These are phyloP conservation scores for Cercis canadensis DNA, from an alignment of 306 rosid species.

Conservation along the genomic window DNA sequence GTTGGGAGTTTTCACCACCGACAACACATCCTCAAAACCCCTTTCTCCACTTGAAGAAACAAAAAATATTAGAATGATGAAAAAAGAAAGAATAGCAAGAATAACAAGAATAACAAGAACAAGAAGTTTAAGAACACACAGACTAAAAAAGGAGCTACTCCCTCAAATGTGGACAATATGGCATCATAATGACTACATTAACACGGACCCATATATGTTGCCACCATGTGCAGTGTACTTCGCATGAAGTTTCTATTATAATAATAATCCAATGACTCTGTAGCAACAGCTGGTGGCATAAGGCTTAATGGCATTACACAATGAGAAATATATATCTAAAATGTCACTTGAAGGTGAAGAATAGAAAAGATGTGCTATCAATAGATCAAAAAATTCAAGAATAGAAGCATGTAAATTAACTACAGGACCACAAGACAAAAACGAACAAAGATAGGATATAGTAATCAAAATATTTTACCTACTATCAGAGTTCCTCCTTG, in stretches of 20 bases:
- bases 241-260: not conserved
- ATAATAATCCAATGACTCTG: slow-evolving; percentile 13
- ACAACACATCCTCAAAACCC: not conserved
- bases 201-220: slow-evolving; percentile 1
- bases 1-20: not conserved
- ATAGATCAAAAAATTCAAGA: slow-evolving; percentile 12
- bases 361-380: slow-evolving; percentile 13
- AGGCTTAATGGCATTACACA: slow-evolving; percentile 7
- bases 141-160: slow-evolving; percentile 16
- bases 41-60: not conserved
- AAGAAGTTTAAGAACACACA: slow-evolving; percentile 6
- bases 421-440: slow-evolving; percentile 20
- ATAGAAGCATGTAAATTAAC: slow-evolving; percentile 14
- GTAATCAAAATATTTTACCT: slow-evolving; percentile 55
- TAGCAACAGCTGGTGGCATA: not conserved
- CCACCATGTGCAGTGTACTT: slow-evolving; percentile 3
- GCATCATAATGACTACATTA: slow-evolving; percentile 9
- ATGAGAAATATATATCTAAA: slow-evolving; percentile 18
- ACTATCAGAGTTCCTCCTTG: slow-evolving; percentile 52
- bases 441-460: slow-evolving; percentile 20
- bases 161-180: slow-evolving; percentile 2
- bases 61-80: not conserved
- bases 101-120: no score
- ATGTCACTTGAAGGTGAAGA: slow-evolving; percentile 12
- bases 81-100: slow-evolving; percentile 14